Conservation (phyloP, 345 rosid species). For the Mangifera indica region DNA sequence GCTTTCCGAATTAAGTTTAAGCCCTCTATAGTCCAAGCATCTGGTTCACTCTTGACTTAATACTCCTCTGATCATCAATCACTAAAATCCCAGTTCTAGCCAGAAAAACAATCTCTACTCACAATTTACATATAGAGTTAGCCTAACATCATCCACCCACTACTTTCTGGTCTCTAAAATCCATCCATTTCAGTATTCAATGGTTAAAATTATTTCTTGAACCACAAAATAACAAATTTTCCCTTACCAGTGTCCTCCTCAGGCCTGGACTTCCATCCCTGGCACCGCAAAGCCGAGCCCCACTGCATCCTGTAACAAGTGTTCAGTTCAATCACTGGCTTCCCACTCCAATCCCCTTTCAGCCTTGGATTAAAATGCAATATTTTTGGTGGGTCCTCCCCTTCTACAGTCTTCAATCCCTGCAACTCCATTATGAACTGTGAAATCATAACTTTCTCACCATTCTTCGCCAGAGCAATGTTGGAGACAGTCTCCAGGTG, state of each 20-base stretch:
- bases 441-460: slow-evolving; percentile 56
- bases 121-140: neutral
- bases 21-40: too few relatives aligned
- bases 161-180: neutral
- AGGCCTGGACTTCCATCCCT: slow-evolving; percentile 74
- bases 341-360: slow-evolving; percentile 84
- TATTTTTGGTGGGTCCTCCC: slow-evolving; percentile 95
- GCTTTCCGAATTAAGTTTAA: too few relatives aligned
- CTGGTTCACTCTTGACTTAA: too few relatives aligned
- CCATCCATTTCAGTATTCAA: neutral
- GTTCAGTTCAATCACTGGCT: slow-evolving; percentile 90
- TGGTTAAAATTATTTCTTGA: neutral
- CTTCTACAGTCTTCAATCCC: slow-evolving; percentile 83
- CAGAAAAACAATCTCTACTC: neutral
- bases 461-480: slow-evolving; percentile 50
- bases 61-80: too few relatives aligned
- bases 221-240: neutral
- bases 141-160: too few relatives aligned
- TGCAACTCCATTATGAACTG: slow-evolving; percentile 88
- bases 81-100: neutral
- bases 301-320: slow-evolving; percentile 96
- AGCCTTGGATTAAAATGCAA: slow-evolving; percentile 89
- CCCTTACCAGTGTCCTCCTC: slow-evolving; percentile 82
- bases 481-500: slow-evolving; percentile 58
- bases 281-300: slow-evolving; percentile 82